phyloP scores from a whole-genome alignment of 2,329 filamentous ascomycete genomes.

The Thielaviopsis populi region DNA sequence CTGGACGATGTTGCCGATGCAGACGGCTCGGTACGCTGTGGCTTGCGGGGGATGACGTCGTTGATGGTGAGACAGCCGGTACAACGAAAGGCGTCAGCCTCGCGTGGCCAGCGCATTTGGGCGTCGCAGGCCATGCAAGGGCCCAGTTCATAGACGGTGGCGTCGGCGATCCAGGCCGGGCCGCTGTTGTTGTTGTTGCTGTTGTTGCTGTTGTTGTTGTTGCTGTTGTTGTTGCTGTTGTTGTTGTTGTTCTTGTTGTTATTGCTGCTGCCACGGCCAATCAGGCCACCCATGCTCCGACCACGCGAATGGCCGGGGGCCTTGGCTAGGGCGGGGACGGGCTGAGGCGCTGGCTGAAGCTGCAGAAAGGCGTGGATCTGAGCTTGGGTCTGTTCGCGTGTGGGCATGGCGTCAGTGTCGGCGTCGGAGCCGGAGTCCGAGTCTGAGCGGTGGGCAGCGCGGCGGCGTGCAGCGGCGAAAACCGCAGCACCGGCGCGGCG shows the following conservation, averaged over 20 bases:
- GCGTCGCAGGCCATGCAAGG: slow-evolving; percentile 79
- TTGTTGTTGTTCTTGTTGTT: neutral
- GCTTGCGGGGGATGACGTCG: slow-evolving; percentile 38
- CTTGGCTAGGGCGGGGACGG: neutral
- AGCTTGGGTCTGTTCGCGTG: slow-evolving; percentile 1
- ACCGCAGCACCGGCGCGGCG: slow-evolving; percentile 12
- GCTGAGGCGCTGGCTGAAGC: neutral
- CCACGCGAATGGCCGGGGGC: neutral
- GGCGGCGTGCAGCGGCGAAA: slow-evolving; percentile 6
- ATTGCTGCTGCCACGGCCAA: neutral
- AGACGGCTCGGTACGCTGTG: neutral
- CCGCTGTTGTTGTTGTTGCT: neutral
- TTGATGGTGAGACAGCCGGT: slow-evolving; percentile 76
- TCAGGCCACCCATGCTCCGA: neutral
- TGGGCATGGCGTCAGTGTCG: neutral
- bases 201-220: neutral
- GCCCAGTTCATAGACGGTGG: slow-evolving; percentile 49
- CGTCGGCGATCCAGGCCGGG: slow-evolving; percentile 19
- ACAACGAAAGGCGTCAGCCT: slow-evolving; percentile 62
- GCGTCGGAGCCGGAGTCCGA: neutral
- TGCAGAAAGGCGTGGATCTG: neutral
- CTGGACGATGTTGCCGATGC: neutral
- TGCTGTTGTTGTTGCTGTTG: neutral
- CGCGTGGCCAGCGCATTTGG: slow-evolving; percentile 62
- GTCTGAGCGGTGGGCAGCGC: neutral